Base-by-base conservation (phyloP, 2,329 filamentous ascomycete genomes). In the Plenodomus lindquistii region DNA sequence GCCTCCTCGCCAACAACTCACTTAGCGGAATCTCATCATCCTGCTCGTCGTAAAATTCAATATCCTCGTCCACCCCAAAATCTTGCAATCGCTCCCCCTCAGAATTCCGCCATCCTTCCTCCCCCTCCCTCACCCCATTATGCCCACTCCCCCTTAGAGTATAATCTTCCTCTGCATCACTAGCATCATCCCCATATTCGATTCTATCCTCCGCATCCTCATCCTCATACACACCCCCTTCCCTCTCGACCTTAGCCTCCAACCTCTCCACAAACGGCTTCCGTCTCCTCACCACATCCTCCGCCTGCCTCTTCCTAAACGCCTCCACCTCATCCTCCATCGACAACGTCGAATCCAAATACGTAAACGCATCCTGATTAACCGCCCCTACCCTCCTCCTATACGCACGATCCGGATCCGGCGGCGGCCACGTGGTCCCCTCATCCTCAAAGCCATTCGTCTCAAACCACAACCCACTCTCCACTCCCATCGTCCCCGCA, bases 41-140 rank as follows among this genome's bases (percentile, higher is more conserved):
- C 54, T 85, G 82, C 46, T 81, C 78, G 52, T 85, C 83, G 21
- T 84, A 82, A 39, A 85, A 85, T 53, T 91, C 86, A 0, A 80
- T 81, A 13, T 89, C 87, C 62, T 91, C 87, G 59, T 93, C 89
- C 0, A 94, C 88, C 1, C 89, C 89, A 63, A 86, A 94, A 62
- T 94, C 89, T 36, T 81, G 78, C 41, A 94, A 72, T 27, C 84
- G 77, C 64, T 93, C 88, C 1, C 89, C 89, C 43, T 93, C 88
- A 0, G 83, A 79, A 57, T 92, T 93, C 0, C 79, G 83, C 89
- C 89, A 94, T 4, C 76, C 81, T 36, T 80, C 79, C 61, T 82
- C 78, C 4, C 80, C 82, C 78, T 76, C 44, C 69, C 64, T 10
- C 54, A 60, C 42, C 19, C 57, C 45, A 44, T 50, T 49, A 13